Evolutionary conservation across 2,329 filamentous ascomycete genomes (phyloP).

Genomic region (Aspergillus tanneri): DNA sequence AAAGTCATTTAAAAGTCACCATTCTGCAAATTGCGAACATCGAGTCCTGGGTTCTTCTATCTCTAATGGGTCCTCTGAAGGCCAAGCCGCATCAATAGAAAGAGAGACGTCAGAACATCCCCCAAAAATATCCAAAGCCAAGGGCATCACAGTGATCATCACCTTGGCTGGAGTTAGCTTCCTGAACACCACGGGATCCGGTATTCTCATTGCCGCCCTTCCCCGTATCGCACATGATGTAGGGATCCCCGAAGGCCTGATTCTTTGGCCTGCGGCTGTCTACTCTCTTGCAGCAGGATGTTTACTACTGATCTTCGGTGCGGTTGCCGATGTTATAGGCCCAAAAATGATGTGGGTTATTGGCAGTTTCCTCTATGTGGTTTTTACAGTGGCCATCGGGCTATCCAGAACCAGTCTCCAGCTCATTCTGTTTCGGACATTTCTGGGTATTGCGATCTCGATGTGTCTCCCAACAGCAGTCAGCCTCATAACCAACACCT

Average conservation of each 20-base stretch:
- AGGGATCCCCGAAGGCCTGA: constrained; percentile 21
- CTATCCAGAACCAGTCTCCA: constrained; percentile 26
- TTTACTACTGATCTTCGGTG: constrained; percentile 50
- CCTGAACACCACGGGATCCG: constrained; percentile 32
- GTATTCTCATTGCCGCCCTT: constrained; percentile 29
- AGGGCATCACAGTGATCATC: constrained; percentile 21
- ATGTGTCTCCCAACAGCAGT: constrained; percentile 49
- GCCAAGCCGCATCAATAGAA: no score
- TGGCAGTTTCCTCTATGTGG: constrained; percentile 43
- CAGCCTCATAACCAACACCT: constrained; percentile 46
- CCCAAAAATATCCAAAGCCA: neutral
- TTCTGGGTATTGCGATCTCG: constrained; percentile 46
- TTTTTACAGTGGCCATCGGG: constrained; percentile 45
- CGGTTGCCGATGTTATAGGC: constrained; percentile 51
- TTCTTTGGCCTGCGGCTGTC: constrained; percentile 2
- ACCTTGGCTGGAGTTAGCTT: constrained; percentile 31
- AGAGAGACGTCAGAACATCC: neutral
- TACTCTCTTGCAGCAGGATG: constrained; percentile 44
- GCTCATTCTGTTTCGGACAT: constrained; percentile 46
- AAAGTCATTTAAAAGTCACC: no score
- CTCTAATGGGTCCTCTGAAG: no score
- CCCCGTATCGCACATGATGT: constrained; percentile 30
- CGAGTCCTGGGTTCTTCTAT: no score
- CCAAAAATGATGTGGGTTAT: constrained; percentile 46
- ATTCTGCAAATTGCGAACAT: no score